Evolutionary conservation across 768 basidiomycete species (phyloP), one percentile per base, ranked within the genome.

Genomic region (Dioszegia crocea): DNA sequence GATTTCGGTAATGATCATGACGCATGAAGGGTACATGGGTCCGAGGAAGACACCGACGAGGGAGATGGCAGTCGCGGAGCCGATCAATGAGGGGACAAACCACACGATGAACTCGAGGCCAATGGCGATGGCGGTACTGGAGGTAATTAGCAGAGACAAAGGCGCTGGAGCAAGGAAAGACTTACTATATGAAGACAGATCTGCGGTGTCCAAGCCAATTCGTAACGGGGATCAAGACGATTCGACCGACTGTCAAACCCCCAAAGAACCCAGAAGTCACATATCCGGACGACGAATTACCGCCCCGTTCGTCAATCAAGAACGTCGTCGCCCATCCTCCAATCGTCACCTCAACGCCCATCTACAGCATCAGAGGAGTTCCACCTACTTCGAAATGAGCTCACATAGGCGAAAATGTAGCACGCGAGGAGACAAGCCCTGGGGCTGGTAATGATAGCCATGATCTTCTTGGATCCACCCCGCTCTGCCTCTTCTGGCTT

Each of bases 21-120:
- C 73, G 40, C 73, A 68, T 47, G 87, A 82, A 1, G 86, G 86
- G 68, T 86, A 88, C 78, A 88, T 83, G 2, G 87, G 87, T 0
- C 87, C 88, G n/a, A 89, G 79, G 23, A 88, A 74, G 9, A 88
- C 47, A 17, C 88, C 88, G 16, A 88, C 76, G 45, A 88, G 63
- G 1, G 85, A 81, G 23, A 88, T 80, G 0, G 85, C 83, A 3
- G 88, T 79, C 2, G 83, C 87, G 63, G 83, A 81, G 2, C 83
- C 85, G 9, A 87, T 78, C 16, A 88, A 78, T 4, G 83, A 80
- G 23, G 85, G 85, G 0, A 84, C 82, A 27, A 85, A 79, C 87
- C 88, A 89, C 38, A 89, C 78, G 6, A 85, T 66, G 27, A 88
- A 67, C 67, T 88, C 83, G 19, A 89, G 79, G 2, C 81, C 83